These are phyloP conservation scores for Haematococcus lacustris DNA, from an alignment of 139 green algal genomes.

Conservation along the genomic window DNA sequence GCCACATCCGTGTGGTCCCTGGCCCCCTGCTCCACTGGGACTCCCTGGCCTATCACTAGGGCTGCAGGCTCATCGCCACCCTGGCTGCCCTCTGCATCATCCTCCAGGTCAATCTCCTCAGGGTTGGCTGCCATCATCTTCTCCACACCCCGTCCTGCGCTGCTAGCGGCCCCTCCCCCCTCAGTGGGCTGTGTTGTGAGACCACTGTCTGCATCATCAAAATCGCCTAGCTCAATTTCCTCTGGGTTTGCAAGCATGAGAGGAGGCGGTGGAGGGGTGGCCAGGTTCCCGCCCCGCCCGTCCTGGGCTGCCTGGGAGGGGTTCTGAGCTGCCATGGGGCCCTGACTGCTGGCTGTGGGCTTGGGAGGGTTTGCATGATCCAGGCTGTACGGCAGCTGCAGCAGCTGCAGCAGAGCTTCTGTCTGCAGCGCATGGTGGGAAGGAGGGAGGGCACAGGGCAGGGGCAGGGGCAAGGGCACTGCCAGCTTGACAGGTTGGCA, in stretches of 20 bases:
- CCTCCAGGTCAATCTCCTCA: constrained; percentile 61
- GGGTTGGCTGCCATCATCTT: too few relatives aligned
- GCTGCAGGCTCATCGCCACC: constrained; percentile 1
- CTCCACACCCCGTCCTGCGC: background rate
- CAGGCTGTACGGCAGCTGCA: constrained; percentile 57
- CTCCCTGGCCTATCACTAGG: background rate
- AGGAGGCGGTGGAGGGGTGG: background rate
- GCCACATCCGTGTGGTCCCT: background rate
- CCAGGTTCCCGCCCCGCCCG: background rate
- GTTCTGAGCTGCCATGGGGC: background rate
- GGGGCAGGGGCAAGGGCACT: too few relatives aligned
- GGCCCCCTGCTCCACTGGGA: background rate
- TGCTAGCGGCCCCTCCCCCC: background rate
- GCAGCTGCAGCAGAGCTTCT: constrained; percentile 54
- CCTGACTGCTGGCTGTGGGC: background rate
- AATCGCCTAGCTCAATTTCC: constrained; percentile 48
- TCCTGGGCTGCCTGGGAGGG: background rate
- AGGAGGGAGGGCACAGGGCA: background rate
- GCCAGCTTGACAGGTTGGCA: background rate
- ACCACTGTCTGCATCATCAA: background rate
- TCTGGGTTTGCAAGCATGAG: constrained; percentile 52
- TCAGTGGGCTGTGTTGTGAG: too few relatives aligned
- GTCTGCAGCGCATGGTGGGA: constrained; percentile 54
- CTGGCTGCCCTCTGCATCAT: constrained; percentile 35
- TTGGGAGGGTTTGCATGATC: constrained; percentile 7